Evolutionary conservation across 2,329 filamentous ascomycete genomes (phyloP), one percentile per base, ranked within the genome.

Genomic region (Colletotrichum sp.): DNA sequence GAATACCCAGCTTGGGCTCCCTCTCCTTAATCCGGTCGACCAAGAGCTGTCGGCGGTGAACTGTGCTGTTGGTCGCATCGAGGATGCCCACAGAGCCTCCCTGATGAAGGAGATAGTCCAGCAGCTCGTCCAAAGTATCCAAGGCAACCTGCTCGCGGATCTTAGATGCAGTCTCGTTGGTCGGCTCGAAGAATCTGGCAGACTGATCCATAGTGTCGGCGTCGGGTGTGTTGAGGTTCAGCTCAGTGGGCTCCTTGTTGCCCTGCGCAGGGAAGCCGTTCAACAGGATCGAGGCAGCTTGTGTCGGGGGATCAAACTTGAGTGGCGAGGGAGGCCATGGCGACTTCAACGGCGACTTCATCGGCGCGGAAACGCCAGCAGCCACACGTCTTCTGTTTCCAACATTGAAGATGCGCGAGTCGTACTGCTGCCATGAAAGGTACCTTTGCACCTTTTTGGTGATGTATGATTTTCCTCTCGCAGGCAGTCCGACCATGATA

Each of bases 401-500:
- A 48, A 99, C 97, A 81, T 99, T 99, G 91, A 99, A 99, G 79
- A 99, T 98, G 79, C 90, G 91, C 14, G 96, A 97, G 81, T 98
- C 95, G 85, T 99, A 96, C 82, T 99, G 97, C 81, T 98, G 92
- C 97, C 97, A 99, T 65, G 97, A 96, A 66, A 99, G 87, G 83
- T 98, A 99, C 76, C 97, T 92, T 74, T 97, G 94, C 77, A 99
- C 91, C 87, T 99, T 99, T 89, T 98, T 98, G 76, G 97, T 98
- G 81, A 99, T 98, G 86, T 99, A 99, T 71, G 96, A 98, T 87
- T 99, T 99, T 82, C 97, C 97, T 81, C 97, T 90, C 12, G 97
- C 97, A 4, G 97, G 97, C 80, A 99, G 87, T 77, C 97, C 97
- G 76, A 99, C 97, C 97, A 99, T 99, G 83, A 99, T 93, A 81